These are phyloP conservation scores for Zygoascus biomembranicola DNA, from an alignment of 805 yeast species.

Conservation along the genomic window DNA sequence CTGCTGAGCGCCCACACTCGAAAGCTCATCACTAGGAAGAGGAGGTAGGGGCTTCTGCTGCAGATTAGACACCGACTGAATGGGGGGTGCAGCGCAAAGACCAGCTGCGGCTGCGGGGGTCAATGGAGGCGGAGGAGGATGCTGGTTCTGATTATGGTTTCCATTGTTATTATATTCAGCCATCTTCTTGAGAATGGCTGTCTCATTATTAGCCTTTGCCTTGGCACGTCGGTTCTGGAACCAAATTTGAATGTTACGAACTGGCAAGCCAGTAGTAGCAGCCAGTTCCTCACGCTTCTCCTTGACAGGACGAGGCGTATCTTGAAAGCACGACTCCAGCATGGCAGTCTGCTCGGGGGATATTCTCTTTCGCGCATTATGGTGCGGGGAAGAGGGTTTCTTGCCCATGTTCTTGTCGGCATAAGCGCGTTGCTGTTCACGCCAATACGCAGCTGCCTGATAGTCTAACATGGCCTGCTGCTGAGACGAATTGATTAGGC, in stretches of 20 bases:
- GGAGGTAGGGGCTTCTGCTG: not conserved
- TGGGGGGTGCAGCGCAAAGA: not conserved
- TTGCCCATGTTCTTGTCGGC: conserved; percentile 2
- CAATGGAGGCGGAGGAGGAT: not conserved
- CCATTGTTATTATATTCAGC: conserved; percentile 4
- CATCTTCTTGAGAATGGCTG: conserved; percentile 7
- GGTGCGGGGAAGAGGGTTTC: not conserved
- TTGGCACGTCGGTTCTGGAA: conserved; percentile 72
- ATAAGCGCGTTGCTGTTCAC: not conserved
- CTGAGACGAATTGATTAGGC: not conserved
- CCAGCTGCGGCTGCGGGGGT: not conserved
- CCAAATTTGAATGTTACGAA: conserved; percentile 87
- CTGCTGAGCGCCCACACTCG: not conserved
- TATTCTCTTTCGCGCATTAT: conserved; percentile 22
- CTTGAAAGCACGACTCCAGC: conserved; percentile 60
- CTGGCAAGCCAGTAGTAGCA: conserved; percentile 65
- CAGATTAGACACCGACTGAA: not conserved
- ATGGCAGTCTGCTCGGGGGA: conserved; percentile 35
- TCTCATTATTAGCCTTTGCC: conserved; percentile 34
- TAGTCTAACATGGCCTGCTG: not conserved
- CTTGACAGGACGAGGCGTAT: conserved; percentile 68
- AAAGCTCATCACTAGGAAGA: not conserved
- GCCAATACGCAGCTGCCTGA: not conserved
- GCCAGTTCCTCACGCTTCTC: conserved; percentile 64
- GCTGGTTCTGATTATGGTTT: not conserved